phyloP scores from a whole-genome alignment of 2,329 filamentous ascomycete genomes.

The Pseudogymnoascus sp. region DNA sequence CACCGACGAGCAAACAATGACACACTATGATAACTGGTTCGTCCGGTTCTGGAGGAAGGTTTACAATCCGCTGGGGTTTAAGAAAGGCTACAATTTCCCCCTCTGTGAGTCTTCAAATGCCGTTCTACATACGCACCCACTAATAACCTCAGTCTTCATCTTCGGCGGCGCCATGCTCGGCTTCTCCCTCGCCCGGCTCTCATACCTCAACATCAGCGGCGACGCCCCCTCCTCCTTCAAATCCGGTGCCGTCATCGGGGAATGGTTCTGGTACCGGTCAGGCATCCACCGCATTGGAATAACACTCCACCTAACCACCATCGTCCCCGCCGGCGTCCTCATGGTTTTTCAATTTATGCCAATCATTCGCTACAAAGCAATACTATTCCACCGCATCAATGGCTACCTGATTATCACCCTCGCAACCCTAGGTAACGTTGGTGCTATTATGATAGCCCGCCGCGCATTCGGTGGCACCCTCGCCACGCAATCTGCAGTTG shows the following conservation, averaged over 20 bases:
- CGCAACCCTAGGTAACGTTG: constrained; percentile 36
- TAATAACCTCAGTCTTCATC: constrained; percentile 14
- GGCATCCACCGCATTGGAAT: constrained; percentile 32
- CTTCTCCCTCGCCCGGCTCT: constrained; percentile 16
- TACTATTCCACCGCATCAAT: constrained; percentile 50
- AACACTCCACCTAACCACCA: constrained; percentile 35
- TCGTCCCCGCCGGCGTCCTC: constrained; percentile 39
- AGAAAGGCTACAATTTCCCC: constrained; percentile 49
- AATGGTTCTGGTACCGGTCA: constrained; percentile 34
- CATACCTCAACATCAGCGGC: constrained; percentile 19
- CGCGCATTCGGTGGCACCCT: constrained; percentile 46
- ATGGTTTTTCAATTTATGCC: constrained; percentile 42
- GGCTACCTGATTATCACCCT: constrained; percentile 48
- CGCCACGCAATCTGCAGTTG: constrained; percentile 38
- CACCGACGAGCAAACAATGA: neutral
- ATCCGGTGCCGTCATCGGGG: constrained; percentile 27
- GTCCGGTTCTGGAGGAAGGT: constrained; percentile 38
- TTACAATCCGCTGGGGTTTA: constrained; percentile 54
- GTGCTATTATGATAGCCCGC: constrained; percentile 44
- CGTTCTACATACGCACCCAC: neutral
- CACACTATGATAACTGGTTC: neutral
- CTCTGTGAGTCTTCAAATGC: constrained; percentile 24
- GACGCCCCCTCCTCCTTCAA: constrained; percentile 17
- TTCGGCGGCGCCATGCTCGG: constrained; percentile 20
- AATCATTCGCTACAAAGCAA: constrained; percentile 35